Evolutionary conservation across 2,329 filamentous ascomycete species (phyloP).

Genomic region (Xylaria sp.): DNA sequence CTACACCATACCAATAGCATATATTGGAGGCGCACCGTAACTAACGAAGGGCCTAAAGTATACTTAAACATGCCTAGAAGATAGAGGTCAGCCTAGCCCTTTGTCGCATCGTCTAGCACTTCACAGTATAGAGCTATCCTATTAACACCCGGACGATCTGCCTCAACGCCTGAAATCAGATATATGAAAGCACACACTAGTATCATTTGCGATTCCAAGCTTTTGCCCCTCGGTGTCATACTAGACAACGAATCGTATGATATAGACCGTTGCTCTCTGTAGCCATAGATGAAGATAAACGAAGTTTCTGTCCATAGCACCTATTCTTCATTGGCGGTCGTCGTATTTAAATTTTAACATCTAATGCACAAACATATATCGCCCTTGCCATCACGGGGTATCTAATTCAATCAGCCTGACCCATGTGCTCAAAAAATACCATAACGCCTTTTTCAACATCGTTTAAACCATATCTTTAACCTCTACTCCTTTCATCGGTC

Average conservation of each 20-base stretch:
- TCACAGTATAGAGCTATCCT: too few relatives aligned
- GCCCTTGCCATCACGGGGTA: conserved; percentile 33
- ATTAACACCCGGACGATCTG: too few relatives aligned
- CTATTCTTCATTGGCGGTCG: not conserved
- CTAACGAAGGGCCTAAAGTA: not conserved
- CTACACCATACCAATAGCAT: not conserved
- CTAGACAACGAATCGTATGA: not conserved
- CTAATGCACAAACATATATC: conserved; percentile 7
- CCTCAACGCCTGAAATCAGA: too few relatives aligned
- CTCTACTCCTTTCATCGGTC: conserved; percentile 36
- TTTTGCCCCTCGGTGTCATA: not conserved
- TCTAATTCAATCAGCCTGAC: conserved; percentile 25
- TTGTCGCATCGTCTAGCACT: too few relatives aligned
- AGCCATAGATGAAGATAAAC: not conserved
- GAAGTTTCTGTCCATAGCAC: not conserved
- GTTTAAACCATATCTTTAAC: not conserved
- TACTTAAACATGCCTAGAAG: not conserved
- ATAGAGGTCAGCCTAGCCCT: too few relatives aligned
- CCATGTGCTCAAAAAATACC: conserved; percentile 13
- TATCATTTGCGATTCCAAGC: not conserved
- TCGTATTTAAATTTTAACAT: not conserved
- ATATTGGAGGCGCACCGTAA: not conserved
- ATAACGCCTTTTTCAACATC: conserved; percentile 33
- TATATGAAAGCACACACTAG: too few relatives aligned
- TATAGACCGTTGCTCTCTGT: not conserved